phyloP scores from a whole-genome alignment of 2,329 filamentous ascomycete species.

The Aaosphaeria arxii region DNA sequence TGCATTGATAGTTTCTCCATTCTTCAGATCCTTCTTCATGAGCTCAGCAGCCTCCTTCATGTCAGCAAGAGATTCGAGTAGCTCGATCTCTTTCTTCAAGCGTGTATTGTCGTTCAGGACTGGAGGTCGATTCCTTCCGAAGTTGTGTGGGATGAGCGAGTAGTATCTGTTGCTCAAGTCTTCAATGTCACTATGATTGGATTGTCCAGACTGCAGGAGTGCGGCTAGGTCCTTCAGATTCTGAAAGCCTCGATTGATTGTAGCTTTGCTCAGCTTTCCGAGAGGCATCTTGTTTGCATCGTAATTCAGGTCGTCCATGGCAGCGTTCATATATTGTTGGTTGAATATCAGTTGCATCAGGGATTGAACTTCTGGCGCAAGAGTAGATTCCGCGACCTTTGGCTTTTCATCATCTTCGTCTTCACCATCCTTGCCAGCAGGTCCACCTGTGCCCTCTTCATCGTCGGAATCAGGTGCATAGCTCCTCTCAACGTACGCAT shows the following conservation, averaged over 20 bases:
- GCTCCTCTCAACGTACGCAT: constrained; percentile 75
- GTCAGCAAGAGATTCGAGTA: constrained; percentile 77
- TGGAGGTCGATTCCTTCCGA: constrained; percentile 71
- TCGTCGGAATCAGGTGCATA: constrained; percentile 70
- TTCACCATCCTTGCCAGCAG: constrained; percentile 20
- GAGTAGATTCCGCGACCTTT: constrained; percentile 45
- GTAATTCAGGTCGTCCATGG: constrained; percentile 67
- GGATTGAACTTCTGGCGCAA: constrained; percentile 60
- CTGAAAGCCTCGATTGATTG: constrained; percentile 72
- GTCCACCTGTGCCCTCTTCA: constrained; percentile 37
- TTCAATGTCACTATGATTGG: constrained; percentile 52
- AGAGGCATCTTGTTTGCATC: constrained; percentile 75
- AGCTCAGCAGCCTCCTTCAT: constrained; percentile 81
- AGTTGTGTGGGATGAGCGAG: constrained; percentile 76
- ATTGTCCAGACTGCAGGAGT: constrained; percentile 55
- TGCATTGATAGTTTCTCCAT: constrained; percentile 54
- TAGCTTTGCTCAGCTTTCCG: constrained; percentile 78
- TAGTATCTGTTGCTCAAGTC: constrained; percentile 75
- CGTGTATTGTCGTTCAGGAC: constrained; percentile 56
- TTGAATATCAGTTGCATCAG: constrained; percentile 85
- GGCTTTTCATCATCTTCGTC: constrained; percentile 21
- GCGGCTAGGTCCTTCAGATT: constrained; percentile 71
- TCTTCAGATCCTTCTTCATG: constrained; percentile 62
- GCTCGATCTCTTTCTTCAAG: constrained; percentile 73
- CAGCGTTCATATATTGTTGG: constrained; percentile 64